These are phyloP conservation scores for Papiliotrema terrestris DNA, from an alignment of 1,284 basidiomycete species.

Conservation along the genomic window DNA sequence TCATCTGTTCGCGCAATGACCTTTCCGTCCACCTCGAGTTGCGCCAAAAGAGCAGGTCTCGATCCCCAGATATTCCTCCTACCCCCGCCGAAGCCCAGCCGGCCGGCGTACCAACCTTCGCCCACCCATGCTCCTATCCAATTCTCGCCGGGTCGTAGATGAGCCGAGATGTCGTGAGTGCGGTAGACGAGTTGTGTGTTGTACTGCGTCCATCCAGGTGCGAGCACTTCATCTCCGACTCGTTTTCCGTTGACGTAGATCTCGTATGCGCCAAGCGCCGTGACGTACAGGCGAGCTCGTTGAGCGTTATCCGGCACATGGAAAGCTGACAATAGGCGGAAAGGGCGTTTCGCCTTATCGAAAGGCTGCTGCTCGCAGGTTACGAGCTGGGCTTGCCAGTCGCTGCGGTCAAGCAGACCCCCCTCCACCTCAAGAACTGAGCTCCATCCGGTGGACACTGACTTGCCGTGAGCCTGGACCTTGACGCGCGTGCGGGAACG, in stretches of 20 bases:
- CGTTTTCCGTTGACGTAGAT: slow-evolving; percentile 31
- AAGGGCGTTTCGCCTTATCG: slow-evolving; percentile 21
- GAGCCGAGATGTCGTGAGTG: slow-evolving; percentile 25
- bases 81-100: slow-evolving; percentile 22
- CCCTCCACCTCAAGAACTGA: slow-evolving; percentile 18
- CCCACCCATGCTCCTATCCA: slow-evolving; percentile 25
- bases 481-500: slow-evolving; percentile 7
- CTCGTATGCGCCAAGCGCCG: slow-evolving; percentile 42
- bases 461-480: slow-evolving; percentile 13
- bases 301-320: slow-evolving; percentile 17
- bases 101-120: slow-evolving; percentile 38
- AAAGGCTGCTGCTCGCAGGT: not conserved
- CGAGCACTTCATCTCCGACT: slow-evolving; percentile 36
- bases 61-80: slow-evolving; percentile 30
- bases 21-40: slow-evolving; percentile 29
- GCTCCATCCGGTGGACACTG: slow-evolving; percentile 15
- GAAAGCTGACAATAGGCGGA: slow-evolving; percentile 11
- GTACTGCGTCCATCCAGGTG: slow-evolving; percentile 44
- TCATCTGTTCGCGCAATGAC: slow-evolving; percentile 16
- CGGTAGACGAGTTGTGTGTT: slow-evolving; percentile 35
- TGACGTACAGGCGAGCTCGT: slow-evolving; percentile 34
- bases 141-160: slow-evolving; percentile 26
- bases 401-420: slow-evolving; percentile 19
- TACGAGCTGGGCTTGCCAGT: slow-evolving; percentile 23
- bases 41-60: slow-evolving; percentile 20